These are phyloP conservation scores for Ceratocystis huliohia DNA, from an alignment of 2,329 filamentous ascomycete genomes.

Conservation along the genomic window DNA sequence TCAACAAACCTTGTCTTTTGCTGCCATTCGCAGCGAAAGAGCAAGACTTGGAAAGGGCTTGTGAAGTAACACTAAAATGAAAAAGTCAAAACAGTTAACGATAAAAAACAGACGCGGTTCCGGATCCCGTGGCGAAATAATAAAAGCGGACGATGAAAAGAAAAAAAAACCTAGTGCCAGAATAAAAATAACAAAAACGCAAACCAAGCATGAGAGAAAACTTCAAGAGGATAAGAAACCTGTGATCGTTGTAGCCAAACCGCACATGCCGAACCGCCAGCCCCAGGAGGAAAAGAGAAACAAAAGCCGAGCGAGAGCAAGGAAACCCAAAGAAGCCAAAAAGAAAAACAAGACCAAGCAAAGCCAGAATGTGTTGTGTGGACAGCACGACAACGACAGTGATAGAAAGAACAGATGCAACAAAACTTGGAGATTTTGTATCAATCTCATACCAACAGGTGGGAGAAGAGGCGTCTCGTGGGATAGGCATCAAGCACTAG, in stretches of 20 bases:
- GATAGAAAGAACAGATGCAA: constrained; percentile 2
- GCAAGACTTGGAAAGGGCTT: background rate
- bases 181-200: background rate
- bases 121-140: constrained; percentile 16
- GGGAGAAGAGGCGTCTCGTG: background rate
- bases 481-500: background rate
- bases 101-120: constrained; percentile 18
- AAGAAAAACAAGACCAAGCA: background rate
- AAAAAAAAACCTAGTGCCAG: background rate
- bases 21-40: background rate
- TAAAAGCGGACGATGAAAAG: background rate
- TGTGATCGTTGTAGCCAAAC: background rate
- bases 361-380: background rate
- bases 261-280: constrained; percentile 9
- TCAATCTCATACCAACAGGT: background rate
- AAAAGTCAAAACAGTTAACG: constrained; percentile 8
- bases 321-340: background rate
- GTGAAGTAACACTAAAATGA: constrained; percentile 9
- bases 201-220: background rate
- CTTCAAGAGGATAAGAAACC: background rate
- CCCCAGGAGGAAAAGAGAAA: constrained; percentile 8
- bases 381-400: background rate
- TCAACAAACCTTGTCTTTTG: too few relatives aligned
- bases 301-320: background rate
- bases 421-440: background rate